These are phyloP conservation scores for Trypanosoma avium DNA, from an alignment of 208 protist species.

Conservation along the genomic window DNA sequence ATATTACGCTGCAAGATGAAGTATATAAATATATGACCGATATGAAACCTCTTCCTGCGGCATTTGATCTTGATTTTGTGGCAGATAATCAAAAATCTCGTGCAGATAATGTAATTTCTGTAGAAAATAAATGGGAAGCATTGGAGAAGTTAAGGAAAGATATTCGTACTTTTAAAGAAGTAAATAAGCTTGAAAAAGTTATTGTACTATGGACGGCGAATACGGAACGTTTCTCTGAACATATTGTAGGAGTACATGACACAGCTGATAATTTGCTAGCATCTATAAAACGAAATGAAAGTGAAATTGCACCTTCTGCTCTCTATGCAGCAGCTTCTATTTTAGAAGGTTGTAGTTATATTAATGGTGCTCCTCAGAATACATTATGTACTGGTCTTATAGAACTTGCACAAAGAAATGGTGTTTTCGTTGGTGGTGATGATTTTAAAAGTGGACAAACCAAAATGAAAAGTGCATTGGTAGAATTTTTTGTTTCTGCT, in stretches of 20 bases:
- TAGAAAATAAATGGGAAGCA: constrained; percentile 89
- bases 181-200: constrained; percentile 95
- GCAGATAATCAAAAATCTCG: constrained; percentile 97
- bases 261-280: constrained; percentile 95
- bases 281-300: constrained; percentile 83
- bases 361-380: constrained; percentile 99
- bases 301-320: constrained; percentile 95
- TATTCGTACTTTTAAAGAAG: constrained; percentile 91
- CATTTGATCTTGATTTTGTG: constrained; percentile 98
- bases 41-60: constrained; percentile 93
- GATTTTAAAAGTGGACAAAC: constrained; percentile 99
- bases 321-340: constrained; percentile 97
- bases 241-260: constrained; percentile 94
- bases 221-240: constrained; percentile 97
- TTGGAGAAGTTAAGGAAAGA: constrained; percentile 94
- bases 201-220: constrained; percentile 99
- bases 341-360: constrained; percentile 96
- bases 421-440: constrained; percentile 96
- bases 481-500: constrained; percentile 97
- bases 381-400: constrained; percentile 96
- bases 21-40: constrained; percentile 86
- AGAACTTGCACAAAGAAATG: constrained; percentile 89
- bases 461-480: constrained; percentile 99
- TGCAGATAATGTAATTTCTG: constrained; percentile 95
- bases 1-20: constrained; percentile 91